These are phyloP conservation scores for Aspergillus saccharolyticus DNA, from an alignment of 495 filamentous ascomycete species.

Conservation along the genomic window DNA sequence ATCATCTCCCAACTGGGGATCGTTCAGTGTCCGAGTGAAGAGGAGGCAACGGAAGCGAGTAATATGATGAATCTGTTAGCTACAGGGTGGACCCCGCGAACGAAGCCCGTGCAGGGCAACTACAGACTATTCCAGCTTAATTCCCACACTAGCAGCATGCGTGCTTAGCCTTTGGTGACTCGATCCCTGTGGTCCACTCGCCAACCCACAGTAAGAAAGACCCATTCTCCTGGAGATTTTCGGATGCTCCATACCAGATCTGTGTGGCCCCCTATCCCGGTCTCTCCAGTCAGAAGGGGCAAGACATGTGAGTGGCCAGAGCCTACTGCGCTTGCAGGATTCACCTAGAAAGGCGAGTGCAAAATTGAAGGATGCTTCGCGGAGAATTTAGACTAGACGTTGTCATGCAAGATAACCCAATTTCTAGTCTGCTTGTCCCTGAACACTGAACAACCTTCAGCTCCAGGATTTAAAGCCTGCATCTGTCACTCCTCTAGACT, in stretches of 20 bases:
- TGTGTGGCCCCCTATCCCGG: slow-evolving; percentile 1
- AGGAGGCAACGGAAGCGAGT: neutral
- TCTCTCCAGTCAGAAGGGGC: neutral
- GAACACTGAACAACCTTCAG: neutral
- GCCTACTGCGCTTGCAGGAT: neutral
- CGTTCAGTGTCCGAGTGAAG: neutral
- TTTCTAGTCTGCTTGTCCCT: neutral
- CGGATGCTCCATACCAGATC: slow-evolving; percentile 1
- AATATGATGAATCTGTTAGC: neutral
- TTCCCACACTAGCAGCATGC: neutral
- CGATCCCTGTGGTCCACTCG: neutral
- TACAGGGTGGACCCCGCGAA: neutral
- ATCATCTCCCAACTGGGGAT: neutral
- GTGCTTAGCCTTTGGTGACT: neutral
- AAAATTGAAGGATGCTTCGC: neutral
- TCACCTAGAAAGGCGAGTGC: neutral
- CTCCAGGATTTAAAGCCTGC: neutral
- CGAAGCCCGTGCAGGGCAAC: neutral
- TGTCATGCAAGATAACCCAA: neutral
- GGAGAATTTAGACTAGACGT: slow-evolving; percentile 1
- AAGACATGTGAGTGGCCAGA: neutral
- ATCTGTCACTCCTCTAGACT: neutral
- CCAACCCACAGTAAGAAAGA: neutral
- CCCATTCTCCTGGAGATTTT: neutral
- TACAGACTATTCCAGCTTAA: neutral